A percentile compares a stretch with the other conserved stretches of the same genome.
phyloP scores from a whole-genome alignment of 2,329 filamentous ascomycete species.

The Trichoderma oligosporum region DNA sequence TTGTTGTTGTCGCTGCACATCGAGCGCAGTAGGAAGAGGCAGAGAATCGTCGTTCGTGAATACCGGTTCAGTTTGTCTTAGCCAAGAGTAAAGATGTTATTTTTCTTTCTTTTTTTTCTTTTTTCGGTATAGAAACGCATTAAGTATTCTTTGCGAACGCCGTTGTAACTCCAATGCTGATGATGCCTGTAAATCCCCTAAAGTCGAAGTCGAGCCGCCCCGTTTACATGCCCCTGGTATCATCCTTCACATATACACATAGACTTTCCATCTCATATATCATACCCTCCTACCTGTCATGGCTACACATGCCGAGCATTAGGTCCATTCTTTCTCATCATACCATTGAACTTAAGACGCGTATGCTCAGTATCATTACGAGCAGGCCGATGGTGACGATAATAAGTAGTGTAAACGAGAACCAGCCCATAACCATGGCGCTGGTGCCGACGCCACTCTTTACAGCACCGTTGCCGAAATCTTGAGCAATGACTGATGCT shows the following conservation, averaged over 20 bases:
- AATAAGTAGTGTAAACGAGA: constrained; percentile 88
- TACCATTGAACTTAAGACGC: constrained; percentile 63
- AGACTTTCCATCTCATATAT: constrained; percentile 12
- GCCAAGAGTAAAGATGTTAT: background rate
- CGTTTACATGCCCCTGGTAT: constrained; percentile 16
- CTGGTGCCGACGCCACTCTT: constrained; percentile 84
- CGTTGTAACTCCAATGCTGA: constrained; percentile 33
- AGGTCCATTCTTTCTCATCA: constrained; percentile 22
- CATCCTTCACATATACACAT: constrained; percentile 24
- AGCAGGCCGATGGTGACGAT: constrained; percentile 92
- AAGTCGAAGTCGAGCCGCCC: constrained; percentile 17
- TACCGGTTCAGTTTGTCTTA: background rate
- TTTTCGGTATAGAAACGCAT: background rate
- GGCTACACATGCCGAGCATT: background rate
- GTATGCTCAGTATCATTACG: constrained; percentile 94
- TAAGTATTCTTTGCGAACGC: constrained; percentile 21
- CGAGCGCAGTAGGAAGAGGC: background rate
- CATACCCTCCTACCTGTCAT: constrained; percentile 1
- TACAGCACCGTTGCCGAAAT: constrained; percentile 86
- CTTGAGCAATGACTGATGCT: constrained; percentile 87
- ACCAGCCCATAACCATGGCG: constrained; percentile 97
- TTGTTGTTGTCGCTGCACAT: background rate
- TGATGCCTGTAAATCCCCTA: constrained; percentile 28
- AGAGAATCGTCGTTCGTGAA: background rate
- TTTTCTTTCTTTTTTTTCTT: background rate